Evolutionary conservation across 306 rosid genomes (phyloP).

Genomic region (Lathyrus oleraceus): DNA sequence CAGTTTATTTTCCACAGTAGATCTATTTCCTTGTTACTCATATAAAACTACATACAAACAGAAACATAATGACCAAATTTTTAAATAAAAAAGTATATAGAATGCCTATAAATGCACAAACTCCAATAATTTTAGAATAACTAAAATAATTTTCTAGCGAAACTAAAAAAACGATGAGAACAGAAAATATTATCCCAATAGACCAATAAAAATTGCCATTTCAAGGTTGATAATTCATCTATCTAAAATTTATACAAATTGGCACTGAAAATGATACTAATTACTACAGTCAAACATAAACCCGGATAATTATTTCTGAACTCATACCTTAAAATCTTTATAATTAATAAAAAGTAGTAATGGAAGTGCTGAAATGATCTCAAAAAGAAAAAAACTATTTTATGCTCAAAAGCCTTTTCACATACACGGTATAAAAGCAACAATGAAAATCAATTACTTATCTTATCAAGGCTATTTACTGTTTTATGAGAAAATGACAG

Average conservation of each 20-base stretch:
- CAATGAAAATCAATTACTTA: too few relatives aligned
- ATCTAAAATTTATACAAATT: background rate
- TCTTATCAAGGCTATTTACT: too few relatives aligned
- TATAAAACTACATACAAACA: conserved; percentile 1
- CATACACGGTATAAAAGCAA: background rate
- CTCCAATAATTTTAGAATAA: conserved; percentile 33
- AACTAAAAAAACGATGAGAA: background rate
- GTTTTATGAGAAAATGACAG: too few relatives aligned
- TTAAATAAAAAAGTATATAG: background rate
- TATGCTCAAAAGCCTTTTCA: too few relatives aligned
- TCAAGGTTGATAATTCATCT: too few relatives aligned
- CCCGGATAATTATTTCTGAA: background rate
- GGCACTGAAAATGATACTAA: background rate
- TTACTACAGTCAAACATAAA: background rate
- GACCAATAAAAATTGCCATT: background rate
- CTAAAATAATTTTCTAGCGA: conserved; percentile 14
- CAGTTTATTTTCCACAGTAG: background rate
- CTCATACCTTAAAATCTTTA: too few relatives aligned
- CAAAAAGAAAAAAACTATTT: too few relatives aligned
- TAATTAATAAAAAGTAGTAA: too few relatives aligned
- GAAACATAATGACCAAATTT: conserved; percentile 15
- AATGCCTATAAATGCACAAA: conserved; percentile 50
- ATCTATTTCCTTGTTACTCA: conserved; percentile 3
- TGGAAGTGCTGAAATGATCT: too few relatives aligned
- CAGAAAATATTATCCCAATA: background rate